Evolutionary conservation across 352 stramenopile genomes (phyloP).

Genomic region (Vaucheria bursata): DNA sequence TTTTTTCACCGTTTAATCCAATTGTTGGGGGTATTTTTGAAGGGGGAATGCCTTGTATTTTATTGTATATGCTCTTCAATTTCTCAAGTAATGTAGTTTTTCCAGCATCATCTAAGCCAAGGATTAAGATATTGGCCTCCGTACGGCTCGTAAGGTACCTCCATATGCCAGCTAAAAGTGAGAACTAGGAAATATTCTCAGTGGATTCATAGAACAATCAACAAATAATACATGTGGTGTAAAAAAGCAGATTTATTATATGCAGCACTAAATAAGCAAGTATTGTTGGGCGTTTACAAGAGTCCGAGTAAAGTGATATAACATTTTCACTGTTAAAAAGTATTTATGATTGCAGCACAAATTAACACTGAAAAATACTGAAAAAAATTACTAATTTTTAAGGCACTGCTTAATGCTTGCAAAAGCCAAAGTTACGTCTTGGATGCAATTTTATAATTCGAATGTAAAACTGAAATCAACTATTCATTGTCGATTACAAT

Average conservation of each 20-base stretch:
- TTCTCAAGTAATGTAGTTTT: slow-evolving; percentile 82
- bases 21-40: slow-evolving; percentile 80
- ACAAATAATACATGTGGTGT: not conserved
- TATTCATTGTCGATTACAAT: too few relatives aligned
- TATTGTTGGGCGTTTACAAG: not conserved
- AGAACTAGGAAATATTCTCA: slow-evolving; percentile 35
- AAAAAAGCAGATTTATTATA: not conserved
- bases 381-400: too few relatives aligned
- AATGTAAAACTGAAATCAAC: too few relatives aligned
- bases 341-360: too few relatives aligned
- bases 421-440: too few relatives aligned
- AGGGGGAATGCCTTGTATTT: slow-evolving; percentile 72
- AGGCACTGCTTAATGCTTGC: too few relatives aligned
- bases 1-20: slow-evolving; percentile 63
- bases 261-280: slow-evolving; percentile 10
- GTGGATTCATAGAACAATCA: not conserved
- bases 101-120: slow-evolving; percentile 76
- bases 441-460: too few relatives aligned
- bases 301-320: not conserved
- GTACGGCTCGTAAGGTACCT: slow-evolving; percentile 48
- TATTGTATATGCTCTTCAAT: slow-evolving; percentile 75
- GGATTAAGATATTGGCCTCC: slow-evolving; percentile 76
- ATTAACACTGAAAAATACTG: too few relatives aligned
- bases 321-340: too few relatives aligned
- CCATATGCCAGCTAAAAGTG: slow-evolving; percentile 40